Conservation (phyloP, 352 stramenopile genomes). For the Globisporangium heterothallicum region DNA sequence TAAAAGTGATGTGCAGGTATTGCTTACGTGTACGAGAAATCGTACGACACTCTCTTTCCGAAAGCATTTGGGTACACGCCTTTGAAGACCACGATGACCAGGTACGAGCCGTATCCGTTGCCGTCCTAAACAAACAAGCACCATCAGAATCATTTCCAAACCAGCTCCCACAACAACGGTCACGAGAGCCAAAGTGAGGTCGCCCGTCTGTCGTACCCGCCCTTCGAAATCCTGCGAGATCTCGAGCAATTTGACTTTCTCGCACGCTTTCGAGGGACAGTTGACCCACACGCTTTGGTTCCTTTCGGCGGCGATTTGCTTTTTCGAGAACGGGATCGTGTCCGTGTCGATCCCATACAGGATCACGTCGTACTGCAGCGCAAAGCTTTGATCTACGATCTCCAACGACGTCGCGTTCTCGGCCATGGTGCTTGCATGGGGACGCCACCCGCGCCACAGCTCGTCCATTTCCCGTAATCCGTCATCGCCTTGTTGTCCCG, state of each 20-base stretch:
- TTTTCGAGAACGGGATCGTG: conserved; percentile 27
- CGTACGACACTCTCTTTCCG: conserved; percentile 56
- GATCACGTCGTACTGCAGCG: conserved; percentile 57
- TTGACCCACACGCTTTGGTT: conserved; percentile 80
- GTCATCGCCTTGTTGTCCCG: not conserved
- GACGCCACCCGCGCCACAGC: conserved; percentile 19
- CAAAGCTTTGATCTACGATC: conserved; percentile 44
- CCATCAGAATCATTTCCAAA: not conserved
- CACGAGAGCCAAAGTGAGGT: not conserved
- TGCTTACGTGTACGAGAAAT: conserved; percentile 79
- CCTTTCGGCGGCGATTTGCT: conserved; percentile 44
- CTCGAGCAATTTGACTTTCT: conserved; percentile 52
- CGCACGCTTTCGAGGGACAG: conserved; percentile 43
- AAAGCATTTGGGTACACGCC: conserved; percentile 76
- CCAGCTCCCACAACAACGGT: not conserved
- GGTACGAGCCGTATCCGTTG: conserved; percentile 57
- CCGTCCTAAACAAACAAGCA: conserved; percentile 31
- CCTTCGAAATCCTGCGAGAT: conserved; percentile 63
- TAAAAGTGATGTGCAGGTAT: not conserved
- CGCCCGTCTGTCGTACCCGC: too few species aligned
- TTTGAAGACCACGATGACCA: conserved; percentile 54
- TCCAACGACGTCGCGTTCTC: conserved; percentile 3
- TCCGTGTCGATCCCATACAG: conserved; percentile 62
- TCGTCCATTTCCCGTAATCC: conserved; percentile 23
- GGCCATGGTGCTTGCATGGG: conserved; percentile 10